phyloP scores from a whole-genome alignment of 2,329 filamentous ascomycete species.

The Cordyceps sp. region DNA sequence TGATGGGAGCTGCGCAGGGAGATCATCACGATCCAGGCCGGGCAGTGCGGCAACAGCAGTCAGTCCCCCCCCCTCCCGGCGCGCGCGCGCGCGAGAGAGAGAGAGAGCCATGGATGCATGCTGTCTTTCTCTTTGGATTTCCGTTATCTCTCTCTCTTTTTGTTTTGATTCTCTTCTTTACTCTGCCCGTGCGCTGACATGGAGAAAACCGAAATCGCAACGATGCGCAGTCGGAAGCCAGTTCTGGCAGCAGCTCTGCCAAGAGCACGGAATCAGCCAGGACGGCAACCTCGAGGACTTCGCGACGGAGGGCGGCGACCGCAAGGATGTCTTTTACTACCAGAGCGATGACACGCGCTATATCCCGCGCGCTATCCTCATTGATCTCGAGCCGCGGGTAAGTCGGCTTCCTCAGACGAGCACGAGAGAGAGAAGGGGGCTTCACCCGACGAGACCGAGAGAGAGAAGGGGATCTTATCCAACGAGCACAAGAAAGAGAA shows the following conservation, averaged over 20 bases:
- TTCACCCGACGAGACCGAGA: not conserved
- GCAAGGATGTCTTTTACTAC: conserved; percentile 99
- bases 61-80: conserved; percentile 25
- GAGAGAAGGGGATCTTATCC: not conserved
- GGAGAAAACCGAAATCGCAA: no score
- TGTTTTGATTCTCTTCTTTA: not conserved
- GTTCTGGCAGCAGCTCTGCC: conserved; percentile 97
- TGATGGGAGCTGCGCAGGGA: conserved; percentile 43
- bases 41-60: conserved; percentile 99
- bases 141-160: not conserved
- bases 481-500: not conserved
- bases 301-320: conserved; percentile 90
- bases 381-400: conserved; percentile 86
- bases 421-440: not conserved
- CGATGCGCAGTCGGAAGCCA: conserved; percentile 63
- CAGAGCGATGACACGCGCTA: conserved; percentile 98
- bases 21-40: conserved; percentile 97
- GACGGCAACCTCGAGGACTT: conserved; percentile 96
- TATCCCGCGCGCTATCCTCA: conserved; percentile 86
- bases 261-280: conserved; percentile 94
- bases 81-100: no score
- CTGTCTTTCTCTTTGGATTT: no score
- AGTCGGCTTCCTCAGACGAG: conserved; percentile 1
- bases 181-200: not conserved
- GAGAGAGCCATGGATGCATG: no score